Conservation (phyloP, 2,329 filamentous ascomycete genomes). For the Didymella exigua region DNA sequence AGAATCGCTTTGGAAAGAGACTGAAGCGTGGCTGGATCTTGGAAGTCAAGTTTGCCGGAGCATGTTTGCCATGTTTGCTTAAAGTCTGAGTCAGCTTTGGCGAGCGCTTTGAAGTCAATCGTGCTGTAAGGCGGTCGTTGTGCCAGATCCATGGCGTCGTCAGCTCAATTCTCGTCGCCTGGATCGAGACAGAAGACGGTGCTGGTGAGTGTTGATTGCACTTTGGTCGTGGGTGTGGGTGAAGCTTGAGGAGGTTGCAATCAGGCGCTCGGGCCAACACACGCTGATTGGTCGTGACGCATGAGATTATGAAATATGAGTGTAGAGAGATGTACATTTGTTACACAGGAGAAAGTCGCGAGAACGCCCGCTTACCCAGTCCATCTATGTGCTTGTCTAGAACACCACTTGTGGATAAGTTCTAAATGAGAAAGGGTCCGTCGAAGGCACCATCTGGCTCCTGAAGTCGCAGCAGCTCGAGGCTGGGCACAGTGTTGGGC, state of each 20-base stretch:
- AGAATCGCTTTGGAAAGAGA: conserved; percentile 79
- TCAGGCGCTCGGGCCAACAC: conserved; percentile 22
- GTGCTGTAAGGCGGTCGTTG: conserved; percentile 56
- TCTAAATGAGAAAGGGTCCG: conserved; percentile 52
- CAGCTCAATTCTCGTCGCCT: neutral
- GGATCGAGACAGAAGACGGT: neutral
- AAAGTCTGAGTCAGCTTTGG: conserved; percentile 64
- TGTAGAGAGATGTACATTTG: conserved; percentile 22
- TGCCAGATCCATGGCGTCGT: conserved; percentile 25
- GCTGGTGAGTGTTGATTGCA: neutral
- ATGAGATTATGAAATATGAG: neutral
- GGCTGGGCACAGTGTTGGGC: conserved; percentile 51
- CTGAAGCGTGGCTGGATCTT: conserved; percentile 75
- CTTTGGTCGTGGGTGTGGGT: neutral
- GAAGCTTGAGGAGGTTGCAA: neutral
- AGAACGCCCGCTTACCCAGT: conserved; percentile 20
- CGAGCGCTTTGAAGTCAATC: conserved; percentile 67
- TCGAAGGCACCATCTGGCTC: conserved; percentile 53
- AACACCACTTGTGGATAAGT: neutral
- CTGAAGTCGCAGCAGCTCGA: conserved; percentile 50
- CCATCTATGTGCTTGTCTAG: conserved; percentile 1
- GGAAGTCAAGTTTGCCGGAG: conserved; percentile 76
- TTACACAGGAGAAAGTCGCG: conserved; percentile 19
- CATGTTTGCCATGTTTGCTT: conserved; percentile 54
- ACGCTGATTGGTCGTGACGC: conserved; percentile 28